Evolutionary conservation across 2,329 filamentous ascomycete species (phyloP).

Genomic region (Ophiocordyceps unilateralis): DNA sequence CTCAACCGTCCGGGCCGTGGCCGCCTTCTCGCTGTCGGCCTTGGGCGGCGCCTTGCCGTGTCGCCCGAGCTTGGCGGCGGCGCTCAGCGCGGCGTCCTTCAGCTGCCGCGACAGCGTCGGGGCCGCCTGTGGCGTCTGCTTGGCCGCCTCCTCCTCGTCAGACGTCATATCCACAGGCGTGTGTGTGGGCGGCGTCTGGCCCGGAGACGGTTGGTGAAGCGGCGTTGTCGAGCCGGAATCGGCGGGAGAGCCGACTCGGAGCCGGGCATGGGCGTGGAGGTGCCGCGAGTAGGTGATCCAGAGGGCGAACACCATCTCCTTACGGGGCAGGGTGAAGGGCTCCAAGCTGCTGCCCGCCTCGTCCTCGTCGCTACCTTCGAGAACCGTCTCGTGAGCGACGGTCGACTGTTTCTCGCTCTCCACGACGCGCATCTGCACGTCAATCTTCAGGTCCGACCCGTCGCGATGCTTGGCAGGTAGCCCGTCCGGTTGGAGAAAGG

Average conservation of each 20-base stretch:
- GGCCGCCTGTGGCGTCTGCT: conserved; percentile 21
- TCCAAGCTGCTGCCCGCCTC: conserved; percentile 19
- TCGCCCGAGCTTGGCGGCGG: conserved; percentile 34
- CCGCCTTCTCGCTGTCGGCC: conserved; percentile 12
- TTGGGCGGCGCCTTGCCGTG: conserved; percentile 14
- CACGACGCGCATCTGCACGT: conserved; percentile 92
- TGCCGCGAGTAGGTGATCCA: conserved; percentile 97
- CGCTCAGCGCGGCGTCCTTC: conserved; percentile 36
- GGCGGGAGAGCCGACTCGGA: conserved; percentile 44
- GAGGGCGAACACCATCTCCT: conserved; percentile 79
- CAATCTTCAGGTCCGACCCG: conserved; percentile 79
- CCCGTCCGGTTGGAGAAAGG: conserved; percentile 72
- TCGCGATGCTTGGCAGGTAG: conserved; percentile 77
- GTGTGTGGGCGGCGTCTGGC: conserved; percentile 43
- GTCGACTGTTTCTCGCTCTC: conserved; percentile 60
- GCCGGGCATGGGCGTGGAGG: conserved; percentile 49
- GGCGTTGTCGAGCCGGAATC: conserved; percentile 52
- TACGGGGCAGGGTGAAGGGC: conserved; percentile 32
- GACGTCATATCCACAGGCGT: conserved; percentile 39
- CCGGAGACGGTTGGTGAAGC: conserved; percentile 61
- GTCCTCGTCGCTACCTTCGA: conserved; percentile 41
- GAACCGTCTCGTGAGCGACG: conserved; percentile 44
- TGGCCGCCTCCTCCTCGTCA: conserved; percentile 28
- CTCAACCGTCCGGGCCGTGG: conserved; percentile 18
- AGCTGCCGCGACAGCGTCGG: conserved; percentile 37